Percentiles rank a stretch among this genome's conserved stretches.
phyloP scores from a whole-genome alignment of 805 yeast genomes.

The Saccharomycodes ludwigii region DNA sequence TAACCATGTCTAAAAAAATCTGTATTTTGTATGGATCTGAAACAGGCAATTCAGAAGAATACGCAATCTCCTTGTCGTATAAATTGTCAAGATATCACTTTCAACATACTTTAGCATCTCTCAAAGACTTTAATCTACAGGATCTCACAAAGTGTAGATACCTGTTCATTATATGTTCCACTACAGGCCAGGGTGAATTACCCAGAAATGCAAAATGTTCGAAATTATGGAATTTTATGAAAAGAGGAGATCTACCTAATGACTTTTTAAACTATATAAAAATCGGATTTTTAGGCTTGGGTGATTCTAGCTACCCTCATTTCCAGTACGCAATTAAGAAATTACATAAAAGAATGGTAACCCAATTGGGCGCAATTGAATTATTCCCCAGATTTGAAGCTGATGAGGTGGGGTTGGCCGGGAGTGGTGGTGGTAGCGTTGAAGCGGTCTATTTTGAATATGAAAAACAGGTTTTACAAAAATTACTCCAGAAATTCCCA shows the following conservation, averaged over 20 bases:
- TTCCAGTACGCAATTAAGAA: slow-evolving; percentile 83
- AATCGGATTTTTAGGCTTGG: slow-evolving; percentile 76
- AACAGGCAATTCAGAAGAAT: slow-evolving; percentile 84
- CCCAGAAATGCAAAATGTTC: slow-evolving; percentile 53
- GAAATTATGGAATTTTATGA: slow-evolving; percentile 58
- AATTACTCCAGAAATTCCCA: slow-evolving; percentile 25
- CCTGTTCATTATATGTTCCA: slow-evolving; percentile 48
- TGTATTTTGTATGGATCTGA: slow-evolving; percentile 81
- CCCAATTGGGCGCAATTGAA: slow-evolving; percentile 73
- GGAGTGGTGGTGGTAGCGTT: slow-evolving; percentile 28
- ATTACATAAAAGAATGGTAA: slow-evolving; percentile 54
- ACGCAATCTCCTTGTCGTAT: slow-evolving; percentile 51
- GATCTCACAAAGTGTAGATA: slow-evolving; percentile 37
- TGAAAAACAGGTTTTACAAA: slow-evolving; percentile 38
- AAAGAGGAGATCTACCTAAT: slow-evolving; percentile 50
- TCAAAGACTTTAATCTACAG: slow-evolving; percentile 36
- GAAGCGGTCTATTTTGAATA: slow-evolving; percentile 72
- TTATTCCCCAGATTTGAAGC: slow-evolving; percentile 71
- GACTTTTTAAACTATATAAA: slow-evolving; percentile 48
- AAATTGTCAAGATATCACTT: slow-evolving; percentile 41
- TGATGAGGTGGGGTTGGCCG: slow-evolving; percentile 73
- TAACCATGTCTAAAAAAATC: slow-evolving; percentile 23
- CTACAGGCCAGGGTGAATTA: slow-evolving; percentile 92
- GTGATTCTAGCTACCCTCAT: slow-evolving; percentile 84
- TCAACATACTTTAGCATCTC: slow-evolving; percentile 34